phyloP scores from a whole-genome alignment of 768 basidiomycete genomes.

The Xerocomus potaroensis region DNA sequence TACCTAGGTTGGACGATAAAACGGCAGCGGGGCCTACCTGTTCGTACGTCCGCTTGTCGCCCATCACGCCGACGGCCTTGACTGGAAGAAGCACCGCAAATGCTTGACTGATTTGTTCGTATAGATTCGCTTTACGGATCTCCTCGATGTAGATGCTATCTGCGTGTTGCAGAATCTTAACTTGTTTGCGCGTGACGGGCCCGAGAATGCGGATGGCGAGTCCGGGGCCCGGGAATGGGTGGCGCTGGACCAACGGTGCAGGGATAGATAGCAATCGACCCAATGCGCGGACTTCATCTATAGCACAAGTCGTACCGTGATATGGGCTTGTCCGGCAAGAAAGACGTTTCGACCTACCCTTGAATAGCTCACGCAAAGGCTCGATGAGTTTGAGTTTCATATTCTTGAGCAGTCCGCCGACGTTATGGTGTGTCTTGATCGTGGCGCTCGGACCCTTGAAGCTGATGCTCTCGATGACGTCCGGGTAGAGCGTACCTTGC shows the following conservation, averaged over 20 bases:
- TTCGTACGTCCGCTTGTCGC: constrained; percentile 94
- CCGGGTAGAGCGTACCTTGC: constrained; percentile 97
- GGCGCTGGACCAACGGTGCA: constrained; percentile 87
- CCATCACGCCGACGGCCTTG: constrained; percentile 96
- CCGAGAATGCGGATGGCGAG: constrained; percentile 98
- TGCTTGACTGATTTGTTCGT: constrained; percentile 92
- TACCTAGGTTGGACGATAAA: no score
- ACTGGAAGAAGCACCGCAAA: constrained; percentile 96
- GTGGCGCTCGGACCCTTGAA: constrained; percentile 99
- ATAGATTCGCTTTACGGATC: constrained; percentile 88
- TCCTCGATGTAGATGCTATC: constrained; percentile 98
- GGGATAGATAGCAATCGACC: constrained; percentile 91
- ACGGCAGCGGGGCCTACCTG: constrained; percentile 46
- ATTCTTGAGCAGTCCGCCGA: constrained; percentile 91
- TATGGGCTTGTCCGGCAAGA: not conserved
- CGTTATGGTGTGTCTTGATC: constrained; percentile 99
- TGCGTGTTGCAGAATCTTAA: constrained; percentile 84
- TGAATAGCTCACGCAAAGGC: constrained; percentile 95
- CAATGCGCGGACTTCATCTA: constrained; percentile 93
- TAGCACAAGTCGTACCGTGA: not conserved
- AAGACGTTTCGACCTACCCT: constrained; percentile 53
- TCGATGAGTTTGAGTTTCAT: constrained; percentile 99
- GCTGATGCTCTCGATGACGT: constrained; percentile 98
- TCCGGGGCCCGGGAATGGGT: constrained; percentile 98
- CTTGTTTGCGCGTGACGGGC: constrained; percentile 90